Conservation (phyloP, 2,329 filamentous ascomycete genomes). For the Paraphoma chrysanthemicola region DNA sequence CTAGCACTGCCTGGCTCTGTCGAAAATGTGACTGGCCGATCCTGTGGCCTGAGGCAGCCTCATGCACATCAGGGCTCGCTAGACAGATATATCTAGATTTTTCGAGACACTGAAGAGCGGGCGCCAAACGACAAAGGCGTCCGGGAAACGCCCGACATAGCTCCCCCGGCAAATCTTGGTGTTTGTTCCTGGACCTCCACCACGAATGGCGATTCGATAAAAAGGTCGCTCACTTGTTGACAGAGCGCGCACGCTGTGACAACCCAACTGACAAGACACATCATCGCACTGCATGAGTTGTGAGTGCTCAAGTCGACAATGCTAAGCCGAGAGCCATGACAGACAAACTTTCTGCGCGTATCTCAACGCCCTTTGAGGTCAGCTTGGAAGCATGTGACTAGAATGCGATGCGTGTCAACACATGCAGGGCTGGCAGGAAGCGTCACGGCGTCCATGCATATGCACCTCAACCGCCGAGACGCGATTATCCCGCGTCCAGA, state of each 20-base stretch:
- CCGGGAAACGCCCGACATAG: not conserved
- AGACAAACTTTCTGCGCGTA: no score
- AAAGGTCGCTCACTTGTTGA: no score
- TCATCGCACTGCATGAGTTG: no score
- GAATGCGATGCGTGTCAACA: constrained; percentile 2
- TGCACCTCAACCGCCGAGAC: not conserved
- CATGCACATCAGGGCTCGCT: not conserved
- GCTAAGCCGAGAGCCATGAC: no score
- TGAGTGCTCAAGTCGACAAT: no score
- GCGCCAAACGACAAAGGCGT: not conserved
- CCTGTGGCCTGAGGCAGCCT: not conserved
- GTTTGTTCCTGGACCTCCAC: no score
- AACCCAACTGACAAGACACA: no score
- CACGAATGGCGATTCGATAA: no score
- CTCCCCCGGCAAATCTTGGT: no score
- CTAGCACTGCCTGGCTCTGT: not conserved
- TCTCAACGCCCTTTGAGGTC: no score
- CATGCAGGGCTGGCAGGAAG: constrained; percentile 4
- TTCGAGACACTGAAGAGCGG: not conserved
- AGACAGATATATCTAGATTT: not conserved
- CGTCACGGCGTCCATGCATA: not conserved
- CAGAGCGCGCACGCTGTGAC: no score
- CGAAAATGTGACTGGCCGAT: not conserved
- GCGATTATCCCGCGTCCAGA: not conserved
- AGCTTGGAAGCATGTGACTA: constrained; percentile 2